phyloP scores from a whole-genome alignment of 352 stramenopile species.

The Elongisporangium undulatum region DNA sequence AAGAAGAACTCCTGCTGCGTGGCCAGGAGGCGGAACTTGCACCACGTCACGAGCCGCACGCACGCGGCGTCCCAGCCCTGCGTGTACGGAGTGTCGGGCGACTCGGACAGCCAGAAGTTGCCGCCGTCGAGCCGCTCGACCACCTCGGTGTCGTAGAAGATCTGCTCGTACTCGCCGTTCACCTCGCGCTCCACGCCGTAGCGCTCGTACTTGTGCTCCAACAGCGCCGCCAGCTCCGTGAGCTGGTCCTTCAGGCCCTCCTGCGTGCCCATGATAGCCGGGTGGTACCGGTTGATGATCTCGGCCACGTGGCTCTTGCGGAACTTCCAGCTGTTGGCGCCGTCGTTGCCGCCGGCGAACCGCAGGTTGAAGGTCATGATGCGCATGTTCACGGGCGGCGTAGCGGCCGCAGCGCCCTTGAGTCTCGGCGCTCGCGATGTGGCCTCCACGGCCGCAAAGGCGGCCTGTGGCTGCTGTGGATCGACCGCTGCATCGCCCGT shows the following conservation, averaged over 20 bases:
- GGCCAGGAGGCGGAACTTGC: conserved; percentile 54
- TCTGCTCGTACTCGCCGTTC: conserved; percentile 78
- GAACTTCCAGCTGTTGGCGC: conserved; percentile 59
- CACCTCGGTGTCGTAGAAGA: conserved; percentile 66
- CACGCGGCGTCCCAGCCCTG: conserved; percentile 63
- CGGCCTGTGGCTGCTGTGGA: conserved; percentile 20
- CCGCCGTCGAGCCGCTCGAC: conserved; percentile 51
- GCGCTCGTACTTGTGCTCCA: conserved; percentile 63
- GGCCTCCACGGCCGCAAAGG: conserved; percentile 19
- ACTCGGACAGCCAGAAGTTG: conserved; percentile 79
- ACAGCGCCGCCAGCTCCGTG: conserved; percentile 45
- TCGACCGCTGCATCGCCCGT: conserved; percentile 19
- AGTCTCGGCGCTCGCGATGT: conserved; percentile 20
- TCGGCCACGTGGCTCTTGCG: conserved; percentile 72
- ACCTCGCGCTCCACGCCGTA: conserved; percentile 66
- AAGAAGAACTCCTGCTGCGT: conserved; percentile 70
- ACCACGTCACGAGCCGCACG: conserved; percentile 70
- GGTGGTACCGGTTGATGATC: conserved; percentile 72
- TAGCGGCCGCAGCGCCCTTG: conserved; percentile 23
- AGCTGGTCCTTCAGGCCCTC: conserved; percentile 69
- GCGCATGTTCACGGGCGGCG: conserved; percentile 51
- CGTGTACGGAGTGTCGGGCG: conserved; percentile 45
- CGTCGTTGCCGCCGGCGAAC: conserved; percentile 60
- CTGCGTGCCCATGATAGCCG: conserved; percentile 66
- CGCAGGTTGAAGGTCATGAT: conserved; percentile 86